Evolutionary conservation across 495 filamentous ascomycete species (phyloP).

Genomic region (Aspergillus taichungensis): DNA sequence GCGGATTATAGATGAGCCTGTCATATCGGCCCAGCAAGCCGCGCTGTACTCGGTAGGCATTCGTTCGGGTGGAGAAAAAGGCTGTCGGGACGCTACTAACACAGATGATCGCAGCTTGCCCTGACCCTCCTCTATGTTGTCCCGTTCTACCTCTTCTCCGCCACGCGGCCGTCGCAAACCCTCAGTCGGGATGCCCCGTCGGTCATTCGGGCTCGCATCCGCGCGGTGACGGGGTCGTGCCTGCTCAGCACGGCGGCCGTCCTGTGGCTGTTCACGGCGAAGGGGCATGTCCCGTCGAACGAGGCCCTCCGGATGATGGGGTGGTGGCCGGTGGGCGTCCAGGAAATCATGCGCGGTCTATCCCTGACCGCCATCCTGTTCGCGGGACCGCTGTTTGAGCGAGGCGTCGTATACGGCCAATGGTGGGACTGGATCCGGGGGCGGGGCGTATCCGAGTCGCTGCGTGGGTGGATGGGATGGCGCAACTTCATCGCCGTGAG

Average conservation of each 20-base stretch:
- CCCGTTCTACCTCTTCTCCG: conserved; percentile 76
- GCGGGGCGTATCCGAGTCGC: conserved; percentile 33
- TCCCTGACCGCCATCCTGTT: conserved; percentile 74
- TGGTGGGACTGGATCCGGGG: conserved; percentile 57
- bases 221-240: conserved; percentile 66
- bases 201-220: conserved; percentile 80
- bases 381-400: conserved; percentile 72
- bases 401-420: conserved; percentile 57
- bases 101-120: conserved; percentile 40
- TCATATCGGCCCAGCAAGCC: conserved; percentile 39
- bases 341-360: conserved; percentile 48
- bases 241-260: conserved; percentile 51
- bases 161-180: conserved; percentile 71
- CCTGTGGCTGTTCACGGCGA: conserved; percentile 46
- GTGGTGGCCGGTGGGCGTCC: conserved; percentile 60
- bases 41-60: conserved; percentile 44
- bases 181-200: conserved; percentile 82
- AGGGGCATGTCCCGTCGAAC: conserved; percentile 32
- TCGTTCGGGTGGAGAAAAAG: conserved; percentile 2
- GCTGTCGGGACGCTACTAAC: conserved; percentile 4
- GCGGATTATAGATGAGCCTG: conserved; percentile 31
- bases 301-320: conserved; percentile 60
- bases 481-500: conserved; percentile 55
- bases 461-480: conserved; percentile 55
- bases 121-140: conserved; percentile 83